Evolutionary conservation across 352 stramenopile genomes (phyloP).

Genomic region (Phytophthora cactorum): DNA sequence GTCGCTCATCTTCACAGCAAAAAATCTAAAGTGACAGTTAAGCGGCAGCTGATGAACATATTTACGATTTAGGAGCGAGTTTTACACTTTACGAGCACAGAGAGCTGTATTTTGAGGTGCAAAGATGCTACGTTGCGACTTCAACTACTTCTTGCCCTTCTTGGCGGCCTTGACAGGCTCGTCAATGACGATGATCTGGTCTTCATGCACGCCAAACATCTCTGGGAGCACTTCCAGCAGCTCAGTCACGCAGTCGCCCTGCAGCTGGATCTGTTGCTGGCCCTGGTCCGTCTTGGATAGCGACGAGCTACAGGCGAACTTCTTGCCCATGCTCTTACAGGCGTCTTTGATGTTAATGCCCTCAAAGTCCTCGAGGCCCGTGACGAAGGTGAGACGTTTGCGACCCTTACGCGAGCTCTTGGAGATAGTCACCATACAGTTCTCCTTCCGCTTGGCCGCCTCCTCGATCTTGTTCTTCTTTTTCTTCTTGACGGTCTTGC

Average conservation of each 20-base stretch:
- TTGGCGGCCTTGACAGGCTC: constrained; percentile 68
- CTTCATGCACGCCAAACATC: constrained; percentile 78
- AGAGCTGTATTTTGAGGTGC: neutral
- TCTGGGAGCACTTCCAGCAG: constrained; percentile 77
- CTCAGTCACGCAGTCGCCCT: constrained; percentile 80
- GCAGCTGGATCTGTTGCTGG: constrained; percentile 84
- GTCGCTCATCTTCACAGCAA: constrained; percentile 49
- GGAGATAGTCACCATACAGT: constrained; percentile 70
- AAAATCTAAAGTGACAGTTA: constrained; percentile 10
- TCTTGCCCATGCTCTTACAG: constrained; percentile 80
- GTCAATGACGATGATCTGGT: constrained; percentile 76
- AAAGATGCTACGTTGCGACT: neutral
- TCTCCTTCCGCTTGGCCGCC: constrained; percentile 73
- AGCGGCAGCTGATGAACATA: neutral
- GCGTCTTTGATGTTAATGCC: constrained; percentile 87
- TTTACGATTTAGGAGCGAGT: constrained; percentile 8
- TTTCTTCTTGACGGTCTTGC: constrained; percentile 83
- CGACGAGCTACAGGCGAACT: constrained; percentile 84
- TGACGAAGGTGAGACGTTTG: constrained; percentile 86
- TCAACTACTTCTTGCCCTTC: constrained; percentile 45
- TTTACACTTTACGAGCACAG: constrained; percentile 14
- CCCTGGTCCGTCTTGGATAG: constrained; percentile 78
- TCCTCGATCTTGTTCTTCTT: constrained; percentile 85
- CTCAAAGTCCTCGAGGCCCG: constrained; percentile 81
- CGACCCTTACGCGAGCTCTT: constrained; percentile 80